Evolutionary conservation across 1,139 yeast species (phyloP).

Genomic region (Geotrichum carabidarum): DNA sequence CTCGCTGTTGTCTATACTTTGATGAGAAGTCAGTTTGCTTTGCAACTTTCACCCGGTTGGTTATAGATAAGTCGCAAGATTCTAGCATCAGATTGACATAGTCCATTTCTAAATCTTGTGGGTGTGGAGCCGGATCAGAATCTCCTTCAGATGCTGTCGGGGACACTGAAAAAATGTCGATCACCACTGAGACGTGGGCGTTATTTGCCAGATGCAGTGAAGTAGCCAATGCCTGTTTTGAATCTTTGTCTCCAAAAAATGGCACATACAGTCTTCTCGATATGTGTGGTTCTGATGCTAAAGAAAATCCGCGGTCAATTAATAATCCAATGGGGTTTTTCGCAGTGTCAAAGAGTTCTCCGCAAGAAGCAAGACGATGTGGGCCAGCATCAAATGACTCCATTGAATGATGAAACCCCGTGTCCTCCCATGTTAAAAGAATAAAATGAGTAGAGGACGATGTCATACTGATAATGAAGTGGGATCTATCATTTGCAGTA

Average conservation of each 20-base stretch:
- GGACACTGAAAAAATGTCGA: constrained; percentile 3
- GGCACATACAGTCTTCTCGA: constrained; percentile 15
- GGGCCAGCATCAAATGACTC: constrained; percentile 7
- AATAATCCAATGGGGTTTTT: constrained; percentile 15
- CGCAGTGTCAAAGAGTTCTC: constrained; percentile 13
- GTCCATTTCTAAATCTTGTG: too few relatives aligned
- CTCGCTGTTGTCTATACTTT: too few relatives aligned
- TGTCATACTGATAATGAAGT: constrained; percentile 26
- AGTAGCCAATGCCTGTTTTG: constrained; percentile 15
- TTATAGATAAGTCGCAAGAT: too few relatives aligned
- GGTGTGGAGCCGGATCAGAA: too few relatives aligned
- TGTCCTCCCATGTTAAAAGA: constrained; percentile 23
- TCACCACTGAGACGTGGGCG: constrained; percentile 9
- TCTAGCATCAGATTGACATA: too few relatives aligned
- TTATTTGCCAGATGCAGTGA: constrained; percentile 17
- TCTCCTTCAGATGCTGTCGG: too few relatives aligned
- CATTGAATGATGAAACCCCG: constrained; percentile 13
- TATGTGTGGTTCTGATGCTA: not conserved
- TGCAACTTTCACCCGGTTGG: too few relatives aligned
- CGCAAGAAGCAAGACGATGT: constrained; percentile 20
- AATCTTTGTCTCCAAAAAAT: constrained; percentile 17
- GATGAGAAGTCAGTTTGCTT: too few relatives aligned
- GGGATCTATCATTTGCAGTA: constrained; percentile 40
- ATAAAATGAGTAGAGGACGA: constrained; percentile 19
- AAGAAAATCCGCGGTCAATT: constrained; percentile 20